Base-by-base conservation (phyloP, 2,329 filamentous ascomycete genomes). In the Biscogniauxia mediterranea region DNA sequence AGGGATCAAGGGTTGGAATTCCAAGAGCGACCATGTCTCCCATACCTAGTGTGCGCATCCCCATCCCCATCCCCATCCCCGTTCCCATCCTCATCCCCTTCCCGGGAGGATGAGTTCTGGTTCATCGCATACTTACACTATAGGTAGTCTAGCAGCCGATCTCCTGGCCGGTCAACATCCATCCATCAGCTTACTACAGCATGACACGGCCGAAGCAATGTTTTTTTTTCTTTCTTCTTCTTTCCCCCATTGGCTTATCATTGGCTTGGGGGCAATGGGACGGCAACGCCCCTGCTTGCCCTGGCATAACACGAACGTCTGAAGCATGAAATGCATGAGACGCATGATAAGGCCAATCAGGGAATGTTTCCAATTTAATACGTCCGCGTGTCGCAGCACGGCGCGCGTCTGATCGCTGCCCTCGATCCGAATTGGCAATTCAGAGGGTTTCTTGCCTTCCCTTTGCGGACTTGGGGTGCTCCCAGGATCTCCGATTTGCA, bases 331-430 rank as follows among this genome's bases (percentile, higher is more conserved):
- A 26, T 54, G 28, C 28, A 53, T 28, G 25, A 19, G 32, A 55
- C 32, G 54, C 51, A 57, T 59, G 54, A 56, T 11, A 59, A 59
- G 56, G 42, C 56, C 60, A 56, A 56, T 57, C 60, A 46, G 38
- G 15, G 25, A 11, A 15, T 28, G 46, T 53, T 50, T 62, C 32
- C 57, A 51, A 54, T 54, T 38, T 53, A 55, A 51, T 53, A 56
- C 56, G 60, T 46, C 23, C 55, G 59, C 59, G 59, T 58, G 21
- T 61, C 46, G 17, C 50, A n/a, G 19, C 50, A 52, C 21, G 19
- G 19, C 50, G 19, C 21, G 19, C 50, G 19, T 19, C 50, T 21
- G 19, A 21, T 21, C n/a, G 49, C 21, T 52, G 19, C 50, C 50
- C 21, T 52, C 19, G 50, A 52, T 52, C 50, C 50, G 21, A 25